Percentiles rank a stretch among this genome's conserved stretches.
phyloP scores from a whole-genome alignment of 768 basidiomycete species.

The Lactarius sanguifluus region DNA sequence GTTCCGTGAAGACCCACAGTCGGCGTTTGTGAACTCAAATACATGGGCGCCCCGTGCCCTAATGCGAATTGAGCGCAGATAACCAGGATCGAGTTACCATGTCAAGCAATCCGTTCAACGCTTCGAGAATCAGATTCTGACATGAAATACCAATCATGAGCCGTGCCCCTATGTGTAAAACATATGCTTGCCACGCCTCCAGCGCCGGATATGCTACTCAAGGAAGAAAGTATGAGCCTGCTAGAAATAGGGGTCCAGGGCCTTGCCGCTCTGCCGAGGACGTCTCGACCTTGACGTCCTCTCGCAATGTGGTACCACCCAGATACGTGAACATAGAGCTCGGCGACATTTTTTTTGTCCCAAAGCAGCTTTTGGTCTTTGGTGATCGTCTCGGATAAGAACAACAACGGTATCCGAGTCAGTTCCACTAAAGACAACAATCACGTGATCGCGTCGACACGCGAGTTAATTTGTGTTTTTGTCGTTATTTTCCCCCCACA shows the following conservation, averaged over 20 bases:
- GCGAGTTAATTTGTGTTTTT: not conserved
- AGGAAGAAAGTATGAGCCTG: too few relatives aligned
- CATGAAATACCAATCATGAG: not conserved
- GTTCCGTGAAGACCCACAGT: conserved; percentile 13
- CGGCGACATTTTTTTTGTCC: not conserved
- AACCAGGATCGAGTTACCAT: conserved; percentile 6
- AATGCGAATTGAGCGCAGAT: conserved; percentile 5
- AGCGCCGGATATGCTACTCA: too few relatives aligned
- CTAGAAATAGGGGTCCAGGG: too few relatives aligned
- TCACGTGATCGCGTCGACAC: conserved; percentile 28
- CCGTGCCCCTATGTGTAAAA: too few relatives aligned
- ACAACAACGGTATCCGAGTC: not conserved
- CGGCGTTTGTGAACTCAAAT: conserved; percentile 22
- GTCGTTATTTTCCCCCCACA: not conserved
- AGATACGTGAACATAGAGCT: not conserved
- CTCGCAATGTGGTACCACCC: not conserved
- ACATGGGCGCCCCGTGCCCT: conserved; percentile 25
- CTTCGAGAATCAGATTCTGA: not conserved
- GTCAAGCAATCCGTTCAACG: not conserved
- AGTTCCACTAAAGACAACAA: not conserved
- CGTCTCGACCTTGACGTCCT: too few relatives aligned
- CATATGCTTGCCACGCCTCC: too few relatives aligned
- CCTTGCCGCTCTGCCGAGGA: not conserved
- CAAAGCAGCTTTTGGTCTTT: not conserved
- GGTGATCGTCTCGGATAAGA: not conserved